phyloP scores from a whole-genome alignment of 257 asterid species.

The Petunia axillaris region DNA sequence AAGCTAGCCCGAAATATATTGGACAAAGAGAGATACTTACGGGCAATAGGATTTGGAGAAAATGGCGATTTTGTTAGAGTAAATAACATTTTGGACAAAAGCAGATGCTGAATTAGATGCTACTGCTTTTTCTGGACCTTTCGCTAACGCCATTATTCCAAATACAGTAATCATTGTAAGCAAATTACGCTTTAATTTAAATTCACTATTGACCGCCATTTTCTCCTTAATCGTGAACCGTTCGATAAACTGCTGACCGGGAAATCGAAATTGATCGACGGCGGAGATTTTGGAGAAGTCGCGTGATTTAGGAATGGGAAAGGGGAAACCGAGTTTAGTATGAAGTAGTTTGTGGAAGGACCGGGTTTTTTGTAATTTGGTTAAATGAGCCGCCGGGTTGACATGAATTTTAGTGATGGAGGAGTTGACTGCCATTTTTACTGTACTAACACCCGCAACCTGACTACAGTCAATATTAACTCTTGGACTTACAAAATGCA shows the following conservation, averaged over 20 bases:
- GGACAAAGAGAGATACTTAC: constrained; percentile 41
- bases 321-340: neutral
- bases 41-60: constrained; percentile 99
- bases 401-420: neutral
- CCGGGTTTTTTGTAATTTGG: constrained; percentile 10
- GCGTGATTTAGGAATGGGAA: neutral
- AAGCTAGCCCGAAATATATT: neutral
- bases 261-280: neutral
- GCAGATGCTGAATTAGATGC: constrained; percentile 90
- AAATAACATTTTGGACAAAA: constrained; percentile 78
- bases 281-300: neutral
- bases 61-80: constrained; percentile 80
- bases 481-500: neutral
- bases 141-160: constrained; percentile 47
- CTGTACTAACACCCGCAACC: neutral
- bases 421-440: constrained; percentile 5
- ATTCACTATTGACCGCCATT: constrained; percentile 35
- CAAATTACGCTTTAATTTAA: constrained; percentile 45
- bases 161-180: constrained; percentile 50
- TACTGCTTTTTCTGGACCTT: constrained; percentile 48
- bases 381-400: constrained; percentile 21
- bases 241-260: neutral
- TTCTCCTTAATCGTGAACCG: constrained; percentile 24
- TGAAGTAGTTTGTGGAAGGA: neutral
- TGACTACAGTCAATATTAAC: neutral